phyloP scores from a whole-genome alignment of 2,329 filamentous ascomycete genomes.

The Colletotrichum tabaci region DNA sequence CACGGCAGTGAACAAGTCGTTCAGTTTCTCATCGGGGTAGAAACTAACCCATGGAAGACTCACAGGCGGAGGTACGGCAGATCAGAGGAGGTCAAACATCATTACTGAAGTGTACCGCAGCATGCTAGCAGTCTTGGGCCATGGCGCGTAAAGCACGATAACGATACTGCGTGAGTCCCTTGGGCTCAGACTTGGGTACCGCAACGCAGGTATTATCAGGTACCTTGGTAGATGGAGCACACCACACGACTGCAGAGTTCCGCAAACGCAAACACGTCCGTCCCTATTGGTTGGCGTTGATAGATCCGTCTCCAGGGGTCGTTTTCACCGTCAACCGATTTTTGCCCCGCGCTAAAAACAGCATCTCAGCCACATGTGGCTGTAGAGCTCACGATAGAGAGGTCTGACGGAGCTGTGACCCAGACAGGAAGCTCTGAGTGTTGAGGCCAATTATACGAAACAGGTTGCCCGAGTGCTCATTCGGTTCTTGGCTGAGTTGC shows the following conservation, averaged over 20 bases:
- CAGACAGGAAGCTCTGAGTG: background rate
- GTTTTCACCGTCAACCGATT: constrained; percentile 28
- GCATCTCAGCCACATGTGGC: constrained; percentile 9
- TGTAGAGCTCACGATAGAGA: background rate
- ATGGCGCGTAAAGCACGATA: constrained; percentile 25
- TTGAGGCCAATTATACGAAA: constrained; percentile 8
- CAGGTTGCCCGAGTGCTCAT: background rate
- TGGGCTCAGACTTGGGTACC: too few species aligned
- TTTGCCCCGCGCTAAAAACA: constrained; percentile 16
- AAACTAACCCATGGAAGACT: constrained; percentile 18
- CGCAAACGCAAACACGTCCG: constrained; percentile 29
- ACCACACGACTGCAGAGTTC: constrained; percentile 12
- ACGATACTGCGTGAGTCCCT: constrained; percentile 12
- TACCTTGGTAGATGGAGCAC: constrained; percentile 7
- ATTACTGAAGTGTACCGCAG: background rate
- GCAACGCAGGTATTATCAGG: background rate
- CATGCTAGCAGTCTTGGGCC: constrained; percentile 1
- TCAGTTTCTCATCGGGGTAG: constrained; percentile 4
- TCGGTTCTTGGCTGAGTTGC: background rate
- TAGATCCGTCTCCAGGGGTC: constrained; percentile 1
- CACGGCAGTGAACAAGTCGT: background rate
- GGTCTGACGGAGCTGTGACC: background rate
- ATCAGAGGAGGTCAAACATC: constrained; percentile 22
- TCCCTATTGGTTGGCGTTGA: constrained; percentile 24
- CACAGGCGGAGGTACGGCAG: constrained; percentile 24